Evolutionary conservation across 495 filamentous ascomycete species (phyloP).

Genomic region (Terfezia boudieri): DNA sequence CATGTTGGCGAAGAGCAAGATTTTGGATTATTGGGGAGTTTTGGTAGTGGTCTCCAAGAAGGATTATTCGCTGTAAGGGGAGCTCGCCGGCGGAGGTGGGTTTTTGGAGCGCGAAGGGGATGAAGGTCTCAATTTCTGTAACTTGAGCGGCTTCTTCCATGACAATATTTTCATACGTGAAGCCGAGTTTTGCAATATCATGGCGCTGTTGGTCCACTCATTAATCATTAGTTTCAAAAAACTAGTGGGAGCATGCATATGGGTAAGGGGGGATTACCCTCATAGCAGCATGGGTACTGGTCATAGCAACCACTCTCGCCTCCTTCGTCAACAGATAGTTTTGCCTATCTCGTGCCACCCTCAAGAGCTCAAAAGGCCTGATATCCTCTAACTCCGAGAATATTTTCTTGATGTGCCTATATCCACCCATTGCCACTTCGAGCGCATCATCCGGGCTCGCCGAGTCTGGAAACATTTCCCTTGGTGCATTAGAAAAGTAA

Average conservation of each 20-base stretch:
- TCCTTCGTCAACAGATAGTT: conserved; percentile 92
- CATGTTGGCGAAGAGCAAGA: conserved; percentile 85
- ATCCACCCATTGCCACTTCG: conserved; percentile 66
- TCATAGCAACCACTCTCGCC: conserved; percentile 94
- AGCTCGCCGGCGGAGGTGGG: conserved; percentile 44
- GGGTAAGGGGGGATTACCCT: conserved; percentile 21
- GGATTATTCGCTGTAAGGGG: conserved; percentile 64
- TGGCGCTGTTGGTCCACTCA: conserved; percentile 25
- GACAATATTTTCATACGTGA: conserved; percentile 92
- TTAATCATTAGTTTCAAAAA: background rate
- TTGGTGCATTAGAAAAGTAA: conserved; percentile 71
- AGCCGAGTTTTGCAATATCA: conserved; percentile 76
- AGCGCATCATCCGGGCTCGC: conserved; percentile 42
- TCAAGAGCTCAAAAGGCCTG: conserved; percentile 81
- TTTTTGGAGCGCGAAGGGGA: conserved; percentile 75
- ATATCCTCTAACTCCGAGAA: conserved; percentile 88
- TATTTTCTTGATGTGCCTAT: conserved; percentile 74
- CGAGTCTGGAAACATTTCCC: conserved; percentile 51
- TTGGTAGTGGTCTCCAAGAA: conserved; percentile 89
- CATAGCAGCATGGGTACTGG: conserved; percentile 96
- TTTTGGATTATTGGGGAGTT: conserved; percentile 94
- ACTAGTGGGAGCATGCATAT: background rate
- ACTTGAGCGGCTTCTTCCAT: conserved; percentile 99
- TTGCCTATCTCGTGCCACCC: conserved; percentile 66
- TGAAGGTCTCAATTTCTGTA: conserved; percentile 93